These are phyloP conservation scores for Phlyctochytrium bullatum DNA, from an alignment of 192 early-diverging fungal species.

Conservation along the genomic window DNA sequence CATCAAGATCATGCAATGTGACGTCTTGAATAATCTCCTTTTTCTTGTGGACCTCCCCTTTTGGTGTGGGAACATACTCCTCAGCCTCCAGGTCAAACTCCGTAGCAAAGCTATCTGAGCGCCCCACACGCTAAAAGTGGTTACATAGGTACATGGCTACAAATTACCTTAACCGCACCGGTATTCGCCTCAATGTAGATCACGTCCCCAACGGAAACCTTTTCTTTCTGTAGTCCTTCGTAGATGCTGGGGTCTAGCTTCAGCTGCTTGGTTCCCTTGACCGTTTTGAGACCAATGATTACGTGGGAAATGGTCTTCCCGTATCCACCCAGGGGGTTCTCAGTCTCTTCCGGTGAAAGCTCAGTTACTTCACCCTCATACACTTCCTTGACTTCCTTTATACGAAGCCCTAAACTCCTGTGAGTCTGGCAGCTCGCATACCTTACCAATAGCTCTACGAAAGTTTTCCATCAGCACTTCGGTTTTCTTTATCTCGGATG, in stretches of 20 bases:
- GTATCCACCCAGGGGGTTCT: constrained; percentile 98
- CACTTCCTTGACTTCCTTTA: constrained; percentile 99
- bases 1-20: constrained; percentile 95
- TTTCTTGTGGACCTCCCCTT: constrained; percentile 99
- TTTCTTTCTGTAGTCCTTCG: constrained; percentile 96
- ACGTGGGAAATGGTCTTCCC: constrained; percentile 96
- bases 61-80: constrained; percentile 95
- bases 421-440: not conserved
- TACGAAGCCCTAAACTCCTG: constrained; percentile 65
- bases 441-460: constrained; percentile 83
- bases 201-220: constrained; percentile 92
- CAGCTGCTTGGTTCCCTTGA: constrained; percentile 97
- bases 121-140: constrained; percentile 74
- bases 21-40: constrained; percentile 99
- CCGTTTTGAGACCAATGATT: constrained; percentile 93
- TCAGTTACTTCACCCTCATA: constrained; percentile 99
- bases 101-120: constrained; percentile 97
- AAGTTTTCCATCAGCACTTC: constrained; percentile 99
- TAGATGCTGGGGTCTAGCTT: constrained; percentile 97
- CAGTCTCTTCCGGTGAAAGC: constrained; percentile 93
- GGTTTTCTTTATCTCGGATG: constrained; percentile 97
- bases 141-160: not conserved
- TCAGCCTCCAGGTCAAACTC: constrained; percentile 99
- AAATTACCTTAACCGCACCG: constrained; percentile 86
- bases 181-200: constrained; percentile 98